These are phyloP conservation scores for Penicillium olsonii DNA, from an alignment of 2,329 filamentous ascomycete species.

Conservation along the genomic window DNA sequence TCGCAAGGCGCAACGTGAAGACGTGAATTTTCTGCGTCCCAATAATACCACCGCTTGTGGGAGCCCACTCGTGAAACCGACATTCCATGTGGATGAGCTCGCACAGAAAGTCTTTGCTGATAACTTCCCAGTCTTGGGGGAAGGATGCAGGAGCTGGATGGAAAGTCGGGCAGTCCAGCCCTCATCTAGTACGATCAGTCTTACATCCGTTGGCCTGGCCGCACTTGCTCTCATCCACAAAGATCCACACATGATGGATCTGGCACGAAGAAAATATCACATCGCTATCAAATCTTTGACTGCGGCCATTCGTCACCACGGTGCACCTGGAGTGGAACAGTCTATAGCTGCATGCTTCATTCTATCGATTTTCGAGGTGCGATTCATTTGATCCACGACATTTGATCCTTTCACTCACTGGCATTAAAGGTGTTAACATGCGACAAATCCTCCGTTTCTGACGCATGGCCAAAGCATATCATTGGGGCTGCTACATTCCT, in stretches of 20 bases:
- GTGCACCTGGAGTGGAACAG: background rate
- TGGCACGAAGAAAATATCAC: constrained; percentile 3
- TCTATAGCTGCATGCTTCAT: constrained; percentile 4
- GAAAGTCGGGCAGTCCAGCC: background rate
- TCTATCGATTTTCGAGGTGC: constrained; percentile 8
- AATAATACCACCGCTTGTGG: background rate
- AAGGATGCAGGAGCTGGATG: constrained; percentile 3
- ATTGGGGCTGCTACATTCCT: constrained; percentile 2
- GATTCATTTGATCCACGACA: background rate
- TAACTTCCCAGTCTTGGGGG: constrained; percentile 1
- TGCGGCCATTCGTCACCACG: background rate
- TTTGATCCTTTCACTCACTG: background rate
- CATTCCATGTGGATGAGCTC: background rate
- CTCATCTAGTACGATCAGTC: constrained; percentile 1
- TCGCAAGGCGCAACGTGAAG: background rate
- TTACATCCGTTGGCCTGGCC: constrained; percentile 8
- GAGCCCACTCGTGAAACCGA: background rate
- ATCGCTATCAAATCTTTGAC: background rate
- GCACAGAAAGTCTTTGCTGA: constrained; percentile 5
- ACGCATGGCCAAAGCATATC: constrained; percentile 5
- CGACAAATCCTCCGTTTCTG: background rate
- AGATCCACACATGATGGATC: constrained; percentile 1
- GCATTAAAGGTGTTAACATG: constrained; percentile 4
- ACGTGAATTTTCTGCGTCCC: background rate
- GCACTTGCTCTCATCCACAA: constrained; percentile 5